Percentiles rank a stretch among this genome's conserved stretches.
Evolutionary conservation across 177 flowering plant genomes (phyloP).

Genomic region (Telopea speciosissima): DNA sequence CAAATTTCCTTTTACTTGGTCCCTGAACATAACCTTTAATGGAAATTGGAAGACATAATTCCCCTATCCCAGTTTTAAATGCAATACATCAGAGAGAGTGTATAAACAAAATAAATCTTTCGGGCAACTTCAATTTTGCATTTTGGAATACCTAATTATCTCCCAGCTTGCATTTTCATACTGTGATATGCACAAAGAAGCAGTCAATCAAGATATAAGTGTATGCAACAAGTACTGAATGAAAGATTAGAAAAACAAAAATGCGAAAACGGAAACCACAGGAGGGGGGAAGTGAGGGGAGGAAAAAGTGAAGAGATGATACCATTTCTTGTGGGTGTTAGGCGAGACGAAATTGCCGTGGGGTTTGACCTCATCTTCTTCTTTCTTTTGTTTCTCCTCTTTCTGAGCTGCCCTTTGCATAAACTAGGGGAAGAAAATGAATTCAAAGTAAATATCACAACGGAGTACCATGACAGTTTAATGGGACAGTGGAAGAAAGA

Average conservation of each 20-base stretch:
- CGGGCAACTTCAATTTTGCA: too few relatives aligned
- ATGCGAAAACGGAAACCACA: neutral
- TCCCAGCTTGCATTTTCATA: too few relatives aligned
- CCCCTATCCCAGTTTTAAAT: too few relatives aligned
- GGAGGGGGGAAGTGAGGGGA: neutral
- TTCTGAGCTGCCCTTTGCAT: conserved; percentile 70
- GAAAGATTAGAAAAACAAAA: neutral
- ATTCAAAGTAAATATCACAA: neutral
- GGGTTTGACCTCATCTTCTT: conserved; percentile 39
- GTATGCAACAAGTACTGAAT: too few relatives aligned
- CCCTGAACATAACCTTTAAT: too few relatives aligned
- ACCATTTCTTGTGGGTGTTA: conserved; percentile 50
- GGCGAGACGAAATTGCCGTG: conserved; percentile 30
- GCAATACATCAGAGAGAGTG: too few relatives aligned
- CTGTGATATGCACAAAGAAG: too few relatives aligned
- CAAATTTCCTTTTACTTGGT: too few relatives aligned
- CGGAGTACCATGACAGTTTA: neutral
- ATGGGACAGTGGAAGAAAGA: neutral
- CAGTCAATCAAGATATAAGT: too few relatives aligned
- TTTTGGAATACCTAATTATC: too few relatives aligned
- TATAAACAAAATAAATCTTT: too few relatives aligned
- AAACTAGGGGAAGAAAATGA: conserved; percentile 35
- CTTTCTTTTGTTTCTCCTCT: conserved; percentile 48
- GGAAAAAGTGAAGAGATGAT: conserved; percentile 6
- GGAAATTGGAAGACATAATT: too few relatives aligned